Conservation (phyloP, 2,329 filamentous ascomycete genomes). For the Phaeosphaeriaceae sp. region DNA sequence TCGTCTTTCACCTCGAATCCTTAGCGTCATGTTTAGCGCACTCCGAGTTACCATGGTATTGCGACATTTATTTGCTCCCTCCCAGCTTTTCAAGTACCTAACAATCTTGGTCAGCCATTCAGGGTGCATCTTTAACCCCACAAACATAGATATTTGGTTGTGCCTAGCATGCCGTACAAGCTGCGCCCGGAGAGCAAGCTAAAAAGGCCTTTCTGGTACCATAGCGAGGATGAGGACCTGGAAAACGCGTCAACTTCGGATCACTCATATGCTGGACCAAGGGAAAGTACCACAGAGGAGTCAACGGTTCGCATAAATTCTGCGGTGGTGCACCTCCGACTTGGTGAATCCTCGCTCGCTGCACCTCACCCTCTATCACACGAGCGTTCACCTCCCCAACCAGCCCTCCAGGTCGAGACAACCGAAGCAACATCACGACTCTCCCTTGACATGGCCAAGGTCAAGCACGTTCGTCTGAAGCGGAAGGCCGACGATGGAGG, state of each 20-base stretch:
- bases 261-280: background rate
- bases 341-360: background rate
- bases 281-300: background rate
- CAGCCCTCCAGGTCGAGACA: background rate
- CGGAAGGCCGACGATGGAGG: background rate
- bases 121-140: background rate
- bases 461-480: constrained; percentile 5
- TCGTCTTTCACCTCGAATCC: background rate
- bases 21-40: background rate
- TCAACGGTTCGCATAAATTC: background rate
- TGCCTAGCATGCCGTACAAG: constrained; percentile 4
- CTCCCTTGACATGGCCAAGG: constrained; percentile 8
- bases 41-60: background rate
- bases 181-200: constrained; percentile 5
- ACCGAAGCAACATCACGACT: background rate
- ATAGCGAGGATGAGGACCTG: background rate
- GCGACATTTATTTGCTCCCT: background rate
- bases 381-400: background rate
- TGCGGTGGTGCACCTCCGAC: background rate
- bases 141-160: background rate
- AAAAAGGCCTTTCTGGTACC: constrained; percentile 6
- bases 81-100: background rate
- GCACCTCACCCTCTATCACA: background rate
- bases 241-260: background rate
- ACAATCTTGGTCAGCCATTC: background rate